These are phyloP conservation scores for Diplodia intermedia DNA, from an alignment of 2,329 filamentous ascomycete species.

Conservation along the genomic window DNA sequence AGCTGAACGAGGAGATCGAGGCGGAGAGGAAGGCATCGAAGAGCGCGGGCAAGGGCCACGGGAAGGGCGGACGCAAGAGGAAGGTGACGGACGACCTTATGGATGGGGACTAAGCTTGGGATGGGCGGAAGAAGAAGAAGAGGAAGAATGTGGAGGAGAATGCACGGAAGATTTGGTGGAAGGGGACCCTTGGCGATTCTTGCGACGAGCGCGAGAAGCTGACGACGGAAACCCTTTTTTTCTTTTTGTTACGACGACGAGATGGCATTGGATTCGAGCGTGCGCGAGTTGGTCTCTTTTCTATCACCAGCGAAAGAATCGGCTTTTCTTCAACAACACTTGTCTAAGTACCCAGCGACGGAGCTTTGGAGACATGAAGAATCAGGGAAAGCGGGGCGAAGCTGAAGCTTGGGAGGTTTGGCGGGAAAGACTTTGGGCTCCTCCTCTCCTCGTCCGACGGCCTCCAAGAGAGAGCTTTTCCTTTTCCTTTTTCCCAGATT, in stretches of 20 bases:
- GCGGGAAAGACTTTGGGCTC: background rate
- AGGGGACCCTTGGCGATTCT: background rate
- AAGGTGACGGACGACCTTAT: slow-evolving; percentile 13
- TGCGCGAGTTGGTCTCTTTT: background rate
- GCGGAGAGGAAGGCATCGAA: slow-evolving; percentile 24
- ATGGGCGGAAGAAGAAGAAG: background rate
- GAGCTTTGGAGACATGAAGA: slow-evolving; percentile 5
- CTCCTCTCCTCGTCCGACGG: background rate
- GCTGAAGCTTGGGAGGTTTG: background rate
- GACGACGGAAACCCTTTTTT: slow-evolving; percentile 1
- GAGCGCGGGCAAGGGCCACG: slow-evolving; percentile 22
- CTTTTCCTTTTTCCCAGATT: background rate
- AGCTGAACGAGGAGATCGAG: slow-evolving; percentile 24
- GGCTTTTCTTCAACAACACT: slow-evolving; percentile 1
- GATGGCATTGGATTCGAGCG: slow-evolving; percentile 21
- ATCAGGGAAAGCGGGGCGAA: background rate
- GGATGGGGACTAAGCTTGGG: slow-evolving; percentile 16
- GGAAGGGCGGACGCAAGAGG: slow-evolving; percentile 25
- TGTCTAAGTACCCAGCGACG: slow-evolving; percentile 14
- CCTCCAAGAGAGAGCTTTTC: background rate
- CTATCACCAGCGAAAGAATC: background rate
- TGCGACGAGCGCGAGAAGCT: background rate
- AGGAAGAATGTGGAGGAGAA: background rate
- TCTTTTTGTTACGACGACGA: slow-evolving; percentile 10
- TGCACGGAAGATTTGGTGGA: background rate